Evolutionary conservation across 495 filamentous ascomycete species (phyloP).

Genomic region (Lasiosphaeria miniovina): DNA sequence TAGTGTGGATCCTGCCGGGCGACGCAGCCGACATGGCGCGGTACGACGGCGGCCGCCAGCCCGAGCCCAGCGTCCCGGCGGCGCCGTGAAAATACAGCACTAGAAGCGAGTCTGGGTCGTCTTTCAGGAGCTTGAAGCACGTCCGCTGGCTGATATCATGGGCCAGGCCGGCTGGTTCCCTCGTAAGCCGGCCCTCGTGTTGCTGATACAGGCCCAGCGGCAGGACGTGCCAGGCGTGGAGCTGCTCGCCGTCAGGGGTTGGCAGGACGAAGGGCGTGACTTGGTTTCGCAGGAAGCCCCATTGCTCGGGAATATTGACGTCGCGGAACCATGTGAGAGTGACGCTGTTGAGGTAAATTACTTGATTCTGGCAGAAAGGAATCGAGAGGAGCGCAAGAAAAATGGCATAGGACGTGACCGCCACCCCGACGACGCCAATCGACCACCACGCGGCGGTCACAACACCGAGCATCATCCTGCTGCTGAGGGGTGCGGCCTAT

Average conservation of each 20-base stretch:
- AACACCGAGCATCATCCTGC: no score
- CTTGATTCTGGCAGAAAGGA: conserved; percentile 47
- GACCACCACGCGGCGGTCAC: no score
- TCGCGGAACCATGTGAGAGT: conserved; percentile 63
- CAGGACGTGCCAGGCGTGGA: conserved; percentile 70
- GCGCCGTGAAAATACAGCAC: conserved; percentile 59
- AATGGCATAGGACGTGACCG: conserved; percentile 32
- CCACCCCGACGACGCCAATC: conserved; percentile 33
- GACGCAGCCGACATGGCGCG: conserved; percentile 57
- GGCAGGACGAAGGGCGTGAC: conserved; percentile 61
- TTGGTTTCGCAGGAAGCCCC: conserved; percentile 78
- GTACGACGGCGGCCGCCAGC: conserved; percentile 58
- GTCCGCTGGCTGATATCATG: conserved; percentile 48
- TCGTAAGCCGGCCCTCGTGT: conserved; percentile 48
- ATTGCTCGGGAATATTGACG: conserved; percentile 66
- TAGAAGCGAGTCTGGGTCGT: conserved; percentile 56
- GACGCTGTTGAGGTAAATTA: conserved; percentile 63
- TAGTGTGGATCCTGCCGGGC: conserved; percentile 50
- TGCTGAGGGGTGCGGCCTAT: no score
- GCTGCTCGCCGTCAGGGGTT: conserved; percentile 50
- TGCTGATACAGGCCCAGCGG: conserved; percentile 58
- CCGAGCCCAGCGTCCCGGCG: conserved; percentile 61
- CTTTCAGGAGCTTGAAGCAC: conserved; percentile 54
- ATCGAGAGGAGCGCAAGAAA: conserved; percentile 46
- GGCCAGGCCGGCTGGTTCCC: conserved; percentile 44